phyloP scores from a whole-genome alignment of 345 rosid genomes.

The thale cress (Arabidopsis thaliana) region TAIR10.1 NC_003075.7:17553501-17554000 shows the following conservation, averaged over 20 bases:
- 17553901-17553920: slow-evolving; percentile 8
- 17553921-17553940: slow-evolving; percentile 43
- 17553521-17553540: slow-evolving; percentile 46
- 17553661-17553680: slow-evolving; percentile 47
- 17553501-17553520: slow-evolving; percentile 46
- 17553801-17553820: slow-evolving; percentile 36
- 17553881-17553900: slow-evolving; percentile 50
- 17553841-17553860: slow-evolving; percentile 63
- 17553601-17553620: slow-evolving; percentile 20
- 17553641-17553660: slow-evolving; percentile 44
- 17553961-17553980: slow-evolving; percentile 35
- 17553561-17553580: slow-evolving; percentile 44
- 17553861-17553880: slow-evolving; percentile 84
- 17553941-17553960: slow-evolving; percentile 32
- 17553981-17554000: slow-evolving; percentile 32
- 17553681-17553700: slow-evolving; percentile 42
- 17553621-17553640: slow-evolving; percentile 50
- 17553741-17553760: slow-evolving; percentile 27
- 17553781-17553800: slow-evolving; percentile 35
- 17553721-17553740: slow-evolving; percentile 19
- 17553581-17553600: slow-evolving; percentile 36
- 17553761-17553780: slow-evolving; percentile 25
- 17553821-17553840: slow-evolving; percentile 31
- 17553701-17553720: slow-evolving; percentile 45
- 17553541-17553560: slow-evolving; percentile 44